phyloP scores from a whole-genome alignment of 2,329 filamentous ascomycete genomes.

The Eurotiales sp. region DNA sequence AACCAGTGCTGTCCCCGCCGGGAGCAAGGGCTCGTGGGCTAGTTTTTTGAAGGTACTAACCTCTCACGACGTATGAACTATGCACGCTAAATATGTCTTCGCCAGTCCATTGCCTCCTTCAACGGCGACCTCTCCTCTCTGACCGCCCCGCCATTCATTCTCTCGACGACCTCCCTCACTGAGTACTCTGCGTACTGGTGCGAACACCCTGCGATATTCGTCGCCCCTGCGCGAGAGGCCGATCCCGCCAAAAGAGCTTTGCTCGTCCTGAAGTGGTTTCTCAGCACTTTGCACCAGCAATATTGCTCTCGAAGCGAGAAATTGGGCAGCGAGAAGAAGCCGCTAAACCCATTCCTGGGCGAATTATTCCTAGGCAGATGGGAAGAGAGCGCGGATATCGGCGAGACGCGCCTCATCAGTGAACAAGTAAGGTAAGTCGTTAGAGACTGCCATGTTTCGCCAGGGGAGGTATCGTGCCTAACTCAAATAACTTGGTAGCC shows the following conservation, averaged over 20 bases:
- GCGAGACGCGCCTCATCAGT: constrained; percentile 80
- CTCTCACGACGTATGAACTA: background rate
- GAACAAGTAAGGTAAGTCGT: constrained; percentile 74
- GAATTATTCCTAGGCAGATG: constrained; percentile 92
- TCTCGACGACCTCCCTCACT: constrained; percentile 71
- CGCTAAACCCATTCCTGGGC: constrained; percentile 90
- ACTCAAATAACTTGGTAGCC: constrained; percentile 41
- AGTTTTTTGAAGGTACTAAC: constrained; percentile 15
- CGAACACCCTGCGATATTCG: constrained; percentile 71
- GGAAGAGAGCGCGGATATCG: constrained; percentile 66
- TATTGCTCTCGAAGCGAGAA: constrained; percentile 72
- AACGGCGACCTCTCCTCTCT: constrained; percentile 77
- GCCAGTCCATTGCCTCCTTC: constrained; percentile 69
- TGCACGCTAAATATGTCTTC: background rate
- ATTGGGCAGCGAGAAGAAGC: constrained; percentile 92
- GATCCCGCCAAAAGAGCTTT: constrained; percentile 79
- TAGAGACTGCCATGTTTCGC: too few relatives aligned
- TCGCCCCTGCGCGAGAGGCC: constrained; percentile 73
- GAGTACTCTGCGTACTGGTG: constrained; percentile 83
- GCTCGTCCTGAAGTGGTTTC: constrained; percentile 92
- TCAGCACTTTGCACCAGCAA: constrained; percentile 88
- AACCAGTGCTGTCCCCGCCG: constrained; percentile 7
- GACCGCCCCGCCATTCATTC: constrained; percentile 78
- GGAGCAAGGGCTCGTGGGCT: constrained; percentile 13
- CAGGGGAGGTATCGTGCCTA: background rate